Evolutionary conservation across 208 protist species (phyloP), one percentile per base, ranked within the genome.

Genomic region (Trypanosoma lewisi): DNA sequence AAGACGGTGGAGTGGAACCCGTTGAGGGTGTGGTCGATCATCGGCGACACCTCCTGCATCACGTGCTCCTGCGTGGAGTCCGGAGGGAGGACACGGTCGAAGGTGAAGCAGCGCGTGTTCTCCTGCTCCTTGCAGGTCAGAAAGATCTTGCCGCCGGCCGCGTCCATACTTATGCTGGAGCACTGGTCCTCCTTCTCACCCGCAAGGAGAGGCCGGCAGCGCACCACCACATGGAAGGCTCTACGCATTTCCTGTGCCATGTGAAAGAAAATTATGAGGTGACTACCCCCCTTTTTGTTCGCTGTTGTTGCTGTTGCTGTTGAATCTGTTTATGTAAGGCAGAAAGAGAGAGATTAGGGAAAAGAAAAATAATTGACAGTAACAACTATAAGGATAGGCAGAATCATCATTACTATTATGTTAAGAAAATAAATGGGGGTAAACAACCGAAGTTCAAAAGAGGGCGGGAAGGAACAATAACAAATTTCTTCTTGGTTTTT

Each of bases 1-100:
- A 97, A 95, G 0, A 97, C 73, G 9, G 85, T 96, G 1, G 89
- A 87, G 64, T 94, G 86, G 41, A 93, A 81, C 4, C 91, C 91
- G 39, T 91, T 75, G 19, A 96, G 79, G 9, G 87, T 86, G 57
- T 94, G 91, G n/a, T 93, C 82, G 17, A 94, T 68, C 12, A 96
- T 60, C 17, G 87, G 91, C 0, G 55, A 56, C 0, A 93, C 76
- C 42, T 93, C 82, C 14, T 75, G 74, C 61, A 94, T 93, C 9
- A 74, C 60, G 9, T 85, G 66, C 11, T 56, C 69, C 74, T 96
- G 91, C 30, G 74, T 68, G 0, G 80, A 60, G 3, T 79, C 62
- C 0, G 68, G 62, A 0, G 66, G 16, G n/a, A 94, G 64, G 19
- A 96, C 87, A 0, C 75, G 75, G 56, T 94, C 91, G 53, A 96